Evolutionary conservation across 2,329 filamentous ascomycete species (phyloP), one percentile per base, ranked within the genome.

Genomic region (Colletotrichum tabaci): DNA sequence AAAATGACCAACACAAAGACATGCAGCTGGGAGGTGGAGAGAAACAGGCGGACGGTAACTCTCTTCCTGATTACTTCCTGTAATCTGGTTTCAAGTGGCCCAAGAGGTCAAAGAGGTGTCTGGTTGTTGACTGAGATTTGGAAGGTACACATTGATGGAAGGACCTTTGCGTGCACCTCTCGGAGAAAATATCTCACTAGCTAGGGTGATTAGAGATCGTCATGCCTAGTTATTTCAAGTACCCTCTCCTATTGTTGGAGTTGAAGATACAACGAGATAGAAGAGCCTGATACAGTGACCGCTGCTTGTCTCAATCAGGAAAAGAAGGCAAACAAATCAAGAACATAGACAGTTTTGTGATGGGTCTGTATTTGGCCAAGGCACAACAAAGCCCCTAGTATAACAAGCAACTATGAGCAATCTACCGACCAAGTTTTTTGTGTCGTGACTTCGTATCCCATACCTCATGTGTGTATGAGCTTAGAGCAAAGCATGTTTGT

Each of bases 1-100:
- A 99, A 82, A 98, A 99, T 78, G 96, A 98, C 80, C 84, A 92
- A 76, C 93, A 97, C 80, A 93, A 97, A 78, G 95, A 98, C 79
- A 88, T 93, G 78, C 94, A 96, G 81, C 89, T 92, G 72, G 89
- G 90, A 72, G 72, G 66, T 16, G 88, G 89, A 77, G 94, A 96
- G 70, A 95, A 95, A 83, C 80, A 84, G n/a, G 87, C 86, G 2
- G 90, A 91, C 73, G 87, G 87, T 2, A 90, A 84, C 65, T 84
- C 87, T 80, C 80, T 96, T 77, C 93, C 90, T 3, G 90, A 92
- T 77, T 92, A 92, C 81, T 94, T 94, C 82, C 85, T 94, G 81
- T 94, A 85, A 75, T 38, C 15, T 21, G 10, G 12, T 10, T 6
- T 8, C 8, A 38, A 38, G 35, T 3, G 35, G 35, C 35, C 35